Evolutionary conservation across 2,329 filamentous ascomycete species (phyloP).

Genomic region (Aspergillus sp.): DNA sequence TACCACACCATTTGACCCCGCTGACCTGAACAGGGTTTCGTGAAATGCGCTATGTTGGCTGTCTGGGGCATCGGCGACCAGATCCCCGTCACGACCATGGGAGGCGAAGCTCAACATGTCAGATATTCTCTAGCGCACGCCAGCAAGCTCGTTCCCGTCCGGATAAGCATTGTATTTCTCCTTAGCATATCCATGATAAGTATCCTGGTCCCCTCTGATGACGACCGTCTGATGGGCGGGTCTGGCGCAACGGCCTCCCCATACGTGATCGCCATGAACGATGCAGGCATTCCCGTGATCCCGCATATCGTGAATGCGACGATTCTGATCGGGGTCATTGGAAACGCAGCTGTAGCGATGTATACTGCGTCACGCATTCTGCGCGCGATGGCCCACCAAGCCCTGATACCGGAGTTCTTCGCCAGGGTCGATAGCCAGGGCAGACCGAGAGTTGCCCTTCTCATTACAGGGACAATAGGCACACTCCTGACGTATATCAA

Average conservation of each 20-base stretch:
- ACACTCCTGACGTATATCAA: conserved; percentile 31
- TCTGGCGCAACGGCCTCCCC: conserved; percentile 28
- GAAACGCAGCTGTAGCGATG: conserved; percentile 30
- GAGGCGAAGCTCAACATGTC: conserved; percentile 35
- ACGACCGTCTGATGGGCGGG: conserved; percentile 24
- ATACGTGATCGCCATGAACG: conserved; percentile 30
- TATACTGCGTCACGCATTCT: conserved; percentile 33
- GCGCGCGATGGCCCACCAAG: conserved; percentile 27
- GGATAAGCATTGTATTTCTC: conserved; percentile 31
- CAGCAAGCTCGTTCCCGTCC: conserved; percentile 20
- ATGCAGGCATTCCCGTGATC: conserved; percentile 28
- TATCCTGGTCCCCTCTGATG: conserved; percentile 18
- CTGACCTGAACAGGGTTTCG: conserved; percentile 23
- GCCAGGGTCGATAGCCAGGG: conserved; percentile 28
- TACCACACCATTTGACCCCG: no score
- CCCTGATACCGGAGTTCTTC: conserved; percentile 25
- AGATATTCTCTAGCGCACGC: conserved; percentile 35
- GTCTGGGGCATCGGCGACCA: conserved; percentile 30
- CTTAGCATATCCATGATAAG: conserved; percentile 12
- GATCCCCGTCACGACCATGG: conserved; percentile 34
- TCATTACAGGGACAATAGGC: conserved; percentile 23
- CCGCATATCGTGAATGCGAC: conserved; percentile 29
- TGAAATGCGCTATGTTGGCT: conserved; percentile 28
- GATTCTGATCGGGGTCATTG: conserved; percentile 31
- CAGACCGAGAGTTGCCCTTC: conserved; percentile 27